phyloP scores from a whole-genome alignment of 768 basidiomycete genomes.

The Naganishia friedmannii region DNA sequence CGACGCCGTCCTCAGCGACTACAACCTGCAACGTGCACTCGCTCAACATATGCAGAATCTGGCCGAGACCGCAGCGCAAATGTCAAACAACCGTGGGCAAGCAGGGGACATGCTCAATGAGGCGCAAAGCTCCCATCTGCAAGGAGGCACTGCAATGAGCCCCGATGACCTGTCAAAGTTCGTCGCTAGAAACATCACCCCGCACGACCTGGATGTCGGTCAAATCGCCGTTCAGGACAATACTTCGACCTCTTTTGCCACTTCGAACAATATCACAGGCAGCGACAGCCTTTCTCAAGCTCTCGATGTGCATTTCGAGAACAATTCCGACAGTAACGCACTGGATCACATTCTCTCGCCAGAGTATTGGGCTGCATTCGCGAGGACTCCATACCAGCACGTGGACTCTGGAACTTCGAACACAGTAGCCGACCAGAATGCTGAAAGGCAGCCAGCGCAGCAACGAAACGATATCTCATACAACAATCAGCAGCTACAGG shows the following conservation, averaged over 20 bases:
- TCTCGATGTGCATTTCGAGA: not conserved
- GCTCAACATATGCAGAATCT: slow-evolving; percentile 16
- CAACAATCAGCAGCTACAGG: not conserved
- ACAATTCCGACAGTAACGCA: not conserved
- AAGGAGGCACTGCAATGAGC: slow-evolving; percentile 5
- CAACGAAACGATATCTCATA: not conserved
- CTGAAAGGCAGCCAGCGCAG: not conserved
- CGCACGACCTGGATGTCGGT: slow-evolving; percentile 2
- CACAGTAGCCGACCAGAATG: not conserved
- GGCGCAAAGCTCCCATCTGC: not conserved
- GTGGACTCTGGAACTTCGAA: not conserved
- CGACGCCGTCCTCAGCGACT: not conserved
- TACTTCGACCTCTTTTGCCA: not conserved
- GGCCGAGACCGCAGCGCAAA: not conserved
- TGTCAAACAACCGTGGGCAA: not conserved
- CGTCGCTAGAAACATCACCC: slow-evolving; percentile 15
- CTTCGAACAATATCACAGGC: not conserved
- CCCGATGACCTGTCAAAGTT: slow-evolving; percentile 7
- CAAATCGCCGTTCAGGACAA: slow-evolving; percentile 2
- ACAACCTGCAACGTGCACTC: slow-evolving; percentile 20
- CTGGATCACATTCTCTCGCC: slow-evolving; percentile 3
- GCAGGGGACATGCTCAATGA: not conserved
- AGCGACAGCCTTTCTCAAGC: not conserved
- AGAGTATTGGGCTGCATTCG: slow-evolving; percentile 14
- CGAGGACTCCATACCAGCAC: slow-evolving; percentile 6